Base-by-base conservation (phyloP, 2,329 filamentous ascomycete species). In the Epichloe coenophiala region DNA sequence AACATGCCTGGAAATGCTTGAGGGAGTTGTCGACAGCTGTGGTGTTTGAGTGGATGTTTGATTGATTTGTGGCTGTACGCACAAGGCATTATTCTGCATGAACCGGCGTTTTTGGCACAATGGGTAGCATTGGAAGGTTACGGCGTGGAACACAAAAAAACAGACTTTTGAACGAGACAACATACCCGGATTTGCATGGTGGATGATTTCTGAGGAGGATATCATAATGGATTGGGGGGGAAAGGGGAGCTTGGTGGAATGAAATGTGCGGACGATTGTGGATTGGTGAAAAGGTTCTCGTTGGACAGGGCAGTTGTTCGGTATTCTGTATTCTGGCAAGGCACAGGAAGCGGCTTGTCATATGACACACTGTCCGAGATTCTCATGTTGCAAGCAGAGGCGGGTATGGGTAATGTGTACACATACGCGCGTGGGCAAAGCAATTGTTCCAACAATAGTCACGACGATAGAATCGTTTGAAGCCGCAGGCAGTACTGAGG, bases 171-270 rank as follows among this genome's bases (percentile, higher is more conserved):
- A 54, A 56, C 51, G 51, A 42, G 40, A 52, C 51, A 56, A 60
- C 58, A 61, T 60, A 60, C 58, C 59, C 58, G 54, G 56, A 59
- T 56, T 48, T 60, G 58, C 57, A 57, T 58, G 57, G 54, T 54
- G 50, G 53, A 55, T 39, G 47, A 53, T 23, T 36, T 48, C 35
- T 27, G 51, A 39, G 49, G 54, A 52, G 54, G 56, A 55, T 52
- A 59, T 56, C 50, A 49, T 53, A 35, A 51, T 50, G 49, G 11
- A 15, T 44, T n/a, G n/a, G 39, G 35, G 35, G 36, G 13, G 13
- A 2, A n/a, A 5, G 21, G 12, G 35, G 35, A 8, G 19, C 3
- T 31, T 13, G 36, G 36, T 42, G 40, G 40, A 42, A 21, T 19
- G 21, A 6, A 13, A 15, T 21, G 21, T 42, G 40, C 21, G 19